phyloP scores from a whole-genome alignment of 1,139 yeast genomes.

The Geotrichum bryndzae region DNA sequence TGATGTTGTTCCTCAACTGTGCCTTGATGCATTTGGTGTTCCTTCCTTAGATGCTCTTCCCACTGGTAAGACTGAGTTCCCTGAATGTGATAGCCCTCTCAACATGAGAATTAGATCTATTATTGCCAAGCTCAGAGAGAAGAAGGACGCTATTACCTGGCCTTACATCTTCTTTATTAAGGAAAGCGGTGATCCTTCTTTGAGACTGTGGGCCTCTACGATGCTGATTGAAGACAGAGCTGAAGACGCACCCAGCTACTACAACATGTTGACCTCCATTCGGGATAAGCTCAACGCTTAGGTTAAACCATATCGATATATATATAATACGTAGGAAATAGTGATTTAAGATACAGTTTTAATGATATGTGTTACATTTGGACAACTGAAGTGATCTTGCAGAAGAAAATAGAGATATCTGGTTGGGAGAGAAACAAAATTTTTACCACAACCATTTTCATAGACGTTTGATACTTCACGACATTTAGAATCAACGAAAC shows the following conservation, averaged over 20 bases:
- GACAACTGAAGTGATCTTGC: neutral
- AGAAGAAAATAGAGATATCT: neutral
- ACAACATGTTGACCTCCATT: slow-evolving; percentile 70
- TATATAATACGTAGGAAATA: neutral
- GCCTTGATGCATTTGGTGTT: slow-evolving; percentile 81
- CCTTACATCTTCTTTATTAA: slow-evolving; percentile 80
- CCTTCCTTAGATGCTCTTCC: slow-evolving; percentile 59
- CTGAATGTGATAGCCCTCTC: slow-evolving; percentile 72
- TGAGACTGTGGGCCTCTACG: slow-evolving; percentile 89
- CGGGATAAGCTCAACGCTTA: slow-evolving; percentile 43
- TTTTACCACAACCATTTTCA: neutral
- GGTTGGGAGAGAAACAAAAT: slow-evolving; percentile 1
- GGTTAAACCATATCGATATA: slow-evolving; percentile 35
- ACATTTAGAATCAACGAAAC: neutral
- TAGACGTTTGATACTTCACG: neutral
- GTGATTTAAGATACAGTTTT: neutral
- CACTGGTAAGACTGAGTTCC: slow-evolving; percentile 81
- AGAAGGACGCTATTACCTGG: slow-evolving; percentile 67
- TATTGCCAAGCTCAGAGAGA: slow-evolving; percentile 71
- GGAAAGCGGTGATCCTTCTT: slow-evolving; percentile 85
- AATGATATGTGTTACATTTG: neutral
- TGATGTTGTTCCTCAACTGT: slow-evolving; percentile 84
- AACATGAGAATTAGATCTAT: slow-evolving; percentile 78
- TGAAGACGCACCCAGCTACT: slow-evolving; percentile 66
- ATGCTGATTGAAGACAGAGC: slow-evolving; percentile 86